These are phyloP conservation scores for Oryza punctata DNA, from an alignment of 176 grass and related monocot species.

Conservation along the genomic window DNA sequence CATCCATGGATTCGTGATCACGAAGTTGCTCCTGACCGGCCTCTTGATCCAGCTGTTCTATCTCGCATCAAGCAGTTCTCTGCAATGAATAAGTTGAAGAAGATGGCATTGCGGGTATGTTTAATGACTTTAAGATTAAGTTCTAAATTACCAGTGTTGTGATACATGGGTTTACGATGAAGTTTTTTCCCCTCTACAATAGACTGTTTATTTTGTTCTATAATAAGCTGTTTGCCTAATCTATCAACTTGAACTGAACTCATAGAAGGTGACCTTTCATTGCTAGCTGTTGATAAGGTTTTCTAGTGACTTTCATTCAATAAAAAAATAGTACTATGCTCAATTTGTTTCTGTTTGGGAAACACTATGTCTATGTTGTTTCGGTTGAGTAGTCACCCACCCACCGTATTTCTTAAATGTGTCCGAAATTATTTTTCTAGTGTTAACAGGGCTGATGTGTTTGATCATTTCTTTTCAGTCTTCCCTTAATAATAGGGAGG, in stretches of 20 bases:
- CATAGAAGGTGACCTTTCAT: constrained; percentile 1
- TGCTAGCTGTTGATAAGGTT: neutral
- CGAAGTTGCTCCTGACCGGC: constrained; percentile 93
- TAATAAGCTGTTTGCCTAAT: neutral
- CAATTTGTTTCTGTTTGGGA: neutral
- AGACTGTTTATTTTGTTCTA: neutral
- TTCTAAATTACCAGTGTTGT: constrained; percentile 11
- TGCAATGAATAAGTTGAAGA: constrained; percentile 98
- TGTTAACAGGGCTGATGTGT: neutral
- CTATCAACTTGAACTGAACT: neutral
- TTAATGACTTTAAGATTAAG: constrained; percentile 12
- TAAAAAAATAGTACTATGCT: constrained; percentile 2
- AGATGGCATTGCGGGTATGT: constrained; percentile 93
- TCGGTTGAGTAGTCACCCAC: neutral
- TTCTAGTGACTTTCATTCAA: neutral
- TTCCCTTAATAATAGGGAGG: neutral
- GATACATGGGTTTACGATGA: neutral
- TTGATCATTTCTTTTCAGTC: neutral
- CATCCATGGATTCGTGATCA: constrained; percentile 98
- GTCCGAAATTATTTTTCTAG: neutral
- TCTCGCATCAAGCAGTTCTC: constrained; percentile 99
- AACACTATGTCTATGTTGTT: neutral
- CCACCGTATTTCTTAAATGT: constrained; percentile 6
- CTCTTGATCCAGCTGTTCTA: constrained; percentile 89
- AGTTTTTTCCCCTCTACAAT: neutral